Percentiles rank a stretch among this genome's conserved stretches.
Conservation (phyloP, 768 basidiomycete species). For the Suillus luteus region DNA sequence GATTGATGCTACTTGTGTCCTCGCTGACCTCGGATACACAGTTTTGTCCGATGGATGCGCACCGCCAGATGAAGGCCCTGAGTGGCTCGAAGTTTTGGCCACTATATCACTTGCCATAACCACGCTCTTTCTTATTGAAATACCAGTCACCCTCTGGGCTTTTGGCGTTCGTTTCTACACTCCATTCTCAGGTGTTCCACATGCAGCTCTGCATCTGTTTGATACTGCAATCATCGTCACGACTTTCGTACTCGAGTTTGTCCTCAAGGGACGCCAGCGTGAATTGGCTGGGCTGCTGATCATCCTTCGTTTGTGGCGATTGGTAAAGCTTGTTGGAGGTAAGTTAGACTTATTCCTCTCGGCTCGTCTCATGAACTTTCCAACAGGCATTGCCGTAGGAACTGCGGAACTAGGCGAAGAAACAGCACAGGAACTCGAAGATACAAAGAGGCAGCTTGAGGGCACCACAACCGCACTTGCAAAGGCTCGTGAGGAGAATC, state of each 20-base stretch:
- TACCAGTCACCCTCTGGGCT: conserved; percentile 68
- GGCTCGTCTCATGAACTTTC: conserved; percentile 9
- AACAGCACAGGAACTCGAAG: conserved; percentile 46
- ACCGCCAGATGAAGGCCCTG: conserved; percentile 45
- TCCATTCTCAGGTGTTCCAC: conserved; percentile 55
- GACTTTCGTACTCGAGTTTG: conserved; percentile 74
- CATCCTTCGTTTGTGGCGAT: conserved; percentile 76
- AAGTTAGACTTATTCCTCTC: conserved; percentile 1
- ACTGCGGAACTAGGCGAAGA: conserved; percentile 71
- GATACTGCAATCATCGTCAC: conserved; percentile 70
- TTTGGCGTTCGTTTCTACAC: conserved; percentile 63
- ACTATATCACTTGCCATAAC: conserved; percentile 69
- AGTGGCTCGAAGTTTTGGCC: conserved; percentile 64
- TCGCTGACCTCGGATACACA: conserved; percentile 68
- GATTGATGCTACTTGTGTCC: conserved; percentile 70
- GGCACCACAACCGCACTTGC: conserved; percentile 45
- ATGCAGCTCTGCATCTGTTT: conserved; percentile 70
- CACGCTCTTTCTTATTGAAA: conserved; percentile 74
- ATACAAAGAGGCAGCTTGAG: conserved; percentile 51
- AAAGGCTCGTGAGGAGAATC: conserved; percentile 54
- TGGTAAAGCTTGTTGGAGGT: conserved; percentile 75
- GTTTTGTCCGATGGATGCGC: conserved; percentile 60
- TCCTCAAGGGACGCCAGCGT: conserved; percentile 64
- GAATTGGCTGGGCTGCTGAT: conserved; percentile 74
- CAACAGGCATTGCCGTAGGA: conserved; percentile 70